These are phyloP conservation scores for Cordia subcordata DNA, from an alignment of 257 asterid genomes.

Conservation along the genomic window DNA sequence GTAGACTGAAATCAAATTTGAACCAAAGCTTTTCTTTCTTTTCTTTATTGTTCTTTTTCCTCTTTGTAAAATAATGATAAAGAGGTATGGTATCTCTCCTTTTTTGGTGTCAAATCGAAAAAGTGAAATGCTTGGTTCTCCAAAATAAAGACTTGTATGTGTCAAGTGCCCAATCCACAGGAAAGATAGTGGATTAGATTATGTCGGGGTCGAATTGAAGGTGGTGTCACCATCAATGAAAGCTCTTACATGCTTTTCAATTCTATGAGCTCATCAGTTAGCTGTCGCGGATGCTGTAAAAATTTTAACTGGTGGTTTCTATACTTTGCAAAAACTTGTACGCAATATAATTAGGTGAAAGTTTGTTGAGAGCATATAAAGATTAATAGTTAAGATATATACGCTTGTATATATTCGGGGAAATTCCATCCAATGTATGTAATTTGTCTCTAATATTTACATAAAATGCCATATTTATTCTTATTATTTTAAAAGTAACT, in stretches of 20 bases:
- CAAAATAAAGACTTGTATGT: slow-evolving; percentile 31
- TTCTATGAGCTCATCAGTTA: background rate
- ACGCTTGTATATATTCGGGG: too few relatives aligned
- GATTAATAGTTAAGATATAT: background rate
- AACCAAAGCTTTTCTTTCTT: slow-evolving; percentile 11
- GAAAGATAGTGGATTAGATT: slow-evolving; percentile 33
- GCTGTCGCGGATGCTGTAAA: slow-evolving; percentile 6
- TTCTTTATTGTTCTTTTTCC: background rate
- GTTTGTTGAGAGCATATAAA: background rate
- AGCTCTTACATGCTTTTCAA: slow-evolving; percentile 6
- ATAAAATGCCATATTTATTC: too few relatives aligned
- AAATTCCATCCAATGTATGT: too few relatives aligned
- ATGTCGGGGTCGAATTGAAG: slow-evolving; percentile 22
- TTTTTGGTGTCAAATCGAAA: slow-evolving; percentile 7
- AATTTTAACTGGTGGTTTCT: background rate
- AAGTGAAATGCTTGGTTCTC: slow-evolving; percentile 28
- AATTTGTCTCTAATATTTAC: too few relatives aligned
- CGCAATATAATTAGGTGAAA: background rate
- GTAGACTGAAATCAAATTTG: slow-evolving; percentile 23
- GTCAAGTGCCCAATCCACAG: slow-evolving; percentile 36
- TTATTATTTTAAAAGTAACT: too few relatives aligned
- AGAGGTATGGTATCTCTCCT: slow-evolving; percentile 10
- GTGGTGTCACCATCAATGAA: slow-evolving; percentile 17
- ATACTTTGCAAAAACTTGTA: background rate
- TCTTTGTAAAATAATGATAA: background rate